Base-by-base conservation (phyloP, 768 basidiomycete species). In the Pleurotus ostreatus region DNA sequence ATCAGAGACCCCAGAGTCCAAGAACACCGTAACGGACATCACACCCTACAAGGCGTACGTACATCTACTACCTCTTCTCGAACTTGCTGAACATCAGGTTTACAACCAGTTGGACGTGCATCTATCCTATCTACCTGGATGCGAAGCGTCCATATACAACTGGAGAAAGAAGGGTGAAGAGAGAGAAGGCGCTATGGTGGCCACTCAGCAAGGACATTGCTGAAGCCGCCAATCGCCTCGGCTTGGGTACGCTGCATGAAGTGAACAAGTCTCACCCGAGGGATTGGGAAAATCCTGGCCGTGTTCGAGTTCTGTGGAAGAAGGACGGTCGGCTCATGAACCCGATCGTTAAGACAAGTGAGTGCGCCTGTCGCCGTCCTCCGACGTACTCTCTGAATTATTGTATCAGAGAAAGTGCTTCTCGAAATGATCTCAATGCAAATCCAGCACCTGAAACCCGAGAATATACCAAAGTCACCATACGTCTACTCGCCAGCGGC, bases 281-380 rank as follows among this genome's bases (percentile, higher is more conserved):
- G 51, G 96, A 99, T 70, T 99, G 96, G 96, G 95, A 91, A 66
- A 99, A 99, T 68, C 96, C 96, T 0, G 96, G 96, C 8, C 82
- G 96, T 22, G 92, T 99, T 57, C 84, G 93, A 60, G 90, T 98
- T 20, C 90, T 90, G 65, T 92, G 89, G 88, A 93, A 90, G 79
- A 88, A 87, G 68, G 87, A 92, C 57, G 90, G 79, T 1, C 68
- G 70, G 49, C 75, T 88, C 7, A 71, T 88, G 57, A 88, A 92
- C 63, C 75, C 80, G 2, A 65, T 68, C n/a, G 85, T 93, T 65
- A 85, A 81, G 73, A 88, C 85, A 30, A 93, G 91, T 93, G 66
- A 62, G 86, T 23, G 41, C 63, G 23, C 3, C 16, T 34, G 40
- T 4, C 55, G 7, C 11, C 9, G 30, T 34, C 30, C 30, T 34